Conservation (phyloP, 192 early-diverging fungal genomes). For the Coemansia sp. region DNA sequence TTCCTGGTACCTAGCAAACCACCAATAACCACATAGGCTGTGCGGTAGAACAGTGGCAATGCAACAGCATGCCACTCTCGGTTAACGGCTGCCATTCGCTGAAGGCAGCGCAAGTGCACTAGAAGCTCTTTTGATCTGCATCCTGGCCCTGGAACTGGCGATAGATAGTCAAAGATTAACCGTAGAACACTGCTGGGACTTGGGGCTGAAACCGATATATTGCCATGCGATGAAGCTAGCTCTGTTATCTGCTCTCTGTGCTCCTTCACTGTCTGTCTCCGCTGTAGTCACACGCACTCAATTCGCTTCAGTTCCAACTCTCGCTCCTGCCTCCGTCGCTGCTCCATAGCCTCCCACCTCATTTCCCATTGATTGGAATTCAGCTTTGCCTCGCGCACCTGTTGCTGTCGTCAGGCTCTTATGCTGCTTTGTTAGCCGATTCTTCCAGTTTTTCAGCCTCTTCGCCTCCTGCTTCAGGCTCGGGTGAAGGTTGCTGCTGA, state of each 20-base stretch:
- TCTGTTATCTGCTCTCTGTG: not conserved
- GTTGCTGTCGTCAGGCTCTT: too few relatives aligned
- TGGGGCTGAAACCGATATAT: not conserved
- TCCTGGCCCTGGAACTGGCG: not conserved
- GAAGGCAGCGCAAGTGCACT: not conserved
- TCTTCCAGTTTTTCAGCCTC: too few relatives aligned
- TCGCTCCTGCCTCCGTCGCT: too few relatives aligned
- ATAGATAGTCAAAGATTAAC: not conserved
- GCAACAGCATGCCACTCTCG: constrained; percentile 11
- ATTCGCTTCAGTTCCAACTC: not conserved
- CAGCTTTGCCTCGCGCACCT: too few relatives aligned
- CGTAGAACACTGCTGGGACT: not conserved
- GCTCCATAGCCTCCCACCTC: too few relatives aligned
- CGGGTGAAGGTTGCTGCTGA: too few relatives aligned
- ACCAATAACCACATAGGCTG: not conserved
- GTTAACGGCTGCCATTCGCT: not conserved
- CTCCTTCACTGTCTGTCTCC: not conserved
- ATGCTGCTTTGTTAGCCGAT: too few relatives aligned
- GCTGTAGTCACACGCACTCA: not conserved
- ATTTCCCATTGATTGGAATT: too few relatives aligned
- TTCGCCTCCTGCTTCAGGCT: too few relatives aligned
- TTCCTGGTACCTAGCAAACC: not conserved
- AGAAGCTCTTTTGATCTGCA: not conserved
- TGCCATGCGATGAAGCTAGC: not conserved
- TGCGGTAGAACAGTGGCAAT: constrained; percentile 9